phyloP scores from a whole-genome alignment of 345 rosid species.

The Nephelium lappaceum region DNA sequence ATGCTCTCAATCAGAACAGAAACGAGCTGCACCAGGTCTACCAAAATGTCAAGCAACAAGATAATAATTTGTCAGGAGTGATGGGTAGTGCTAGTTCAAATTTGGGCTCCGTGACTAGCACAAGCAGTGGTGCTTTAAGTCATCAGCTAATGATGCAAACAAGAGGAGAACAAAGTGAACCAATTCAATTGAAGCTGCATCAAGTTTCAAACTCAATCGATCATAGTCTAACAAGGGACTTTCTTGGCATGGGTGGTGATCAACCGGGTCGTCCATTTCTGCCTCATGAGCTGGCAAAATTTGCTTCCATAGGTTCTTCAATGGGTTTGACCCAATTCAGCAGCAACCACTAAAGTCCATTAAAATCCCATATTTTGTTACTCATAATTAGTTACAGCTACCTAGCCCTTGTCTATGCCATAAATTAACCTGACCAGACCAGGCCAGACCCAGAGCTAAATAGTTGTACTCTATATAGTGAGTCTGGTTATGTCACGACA shows the following conservation, averaged over 20 bases:
- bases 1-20: slow-evolving; percentile 20
- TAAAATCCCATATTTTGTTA: not conserved
- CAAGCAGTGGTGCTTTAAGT: slow-evolving; percentile 35
- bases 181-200: slow-evolving; percentile 32
- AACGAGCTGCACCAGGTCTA: slow-evolving; percentile 38
- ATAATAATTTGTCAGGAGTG: slow-evolving; percentile 4
- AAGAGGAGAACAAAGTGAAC: slow-evolving; percentile 23
- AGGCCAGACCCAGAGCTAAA: not conserved
- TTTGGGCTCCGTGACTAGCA: slow-evolving; percentile 21
- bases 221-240: slow-evolving; percentile 68
- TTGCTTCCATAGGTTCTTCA: slow-evolving; percentile 62
- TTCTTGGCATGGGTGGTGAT: slow-evolving; percentile 74
- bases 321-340: slow-evolving; percentile 54
- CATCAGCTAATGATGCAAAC: slow-evolving; percentile 37
- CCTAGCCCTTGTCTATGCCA: slow-evolving; percentile 4
- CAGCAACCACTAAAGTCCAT: slow-evolving; percentile 22
- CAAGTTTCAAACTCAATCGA: slow-evolving; percentile 43
- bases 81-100: slow-evolving; percentile 24
- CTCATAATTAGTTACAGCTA: not conserved
- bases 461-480: not conserved
- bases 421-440: not conserved
- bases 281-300: slow-evolving; percentile 70
- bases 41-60: slow-evolving; percentile 35
- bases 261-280: slow-evolving; percentile 48
- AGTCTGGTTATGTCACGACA: slow-evolving; percentile 8